Evolutionary conservation across 2,329 filamentous ascomycete genomes (phyloP), one percentile per base, ranked within the genome.

Genomic region (Aspergillus flavus): DNA sequence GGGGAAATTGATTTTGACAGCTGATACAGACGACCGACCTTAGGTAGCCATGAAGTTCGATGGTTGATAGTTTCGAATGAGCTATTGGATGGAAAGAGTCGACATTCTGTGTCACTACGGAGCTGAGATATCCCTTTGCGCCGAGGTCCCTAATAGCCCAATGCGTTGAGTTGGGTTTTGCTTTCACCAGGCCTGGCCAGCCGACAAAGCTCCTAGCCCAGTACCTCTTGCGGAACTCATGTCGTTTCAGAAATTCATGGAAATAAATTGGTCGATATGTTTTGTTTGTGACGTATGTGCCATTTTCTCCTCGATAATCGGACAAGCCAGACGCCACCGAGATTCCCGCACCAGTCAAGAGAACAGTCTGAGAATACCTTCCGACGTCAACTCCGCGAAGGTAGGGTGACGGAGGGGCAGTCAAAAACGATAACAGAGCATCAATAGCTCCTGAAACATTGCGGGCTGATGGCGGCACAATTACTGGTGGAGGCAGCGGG

Each of bases 131-230:
- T 2, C 93, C 94, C 68, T 95, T 81, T 5, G 85, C 78, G 3
- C 87, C 91, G 41, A 98, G 81, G 66, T 90, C 85, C 58, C 86
- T 84, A 61, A 98, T 86, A 2, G 94, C 93, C 74, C 86, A 84
- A 79, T 99, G 95, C 2, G 89, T 89, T 3, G 82, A 80, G 73
- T 98, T 98, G 14, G 94, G 94, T 62, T 81, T 82, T n/a, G 93
- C 92, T 65, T 87, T 89, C 72, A 91, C 82, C 68, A 98, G 81
- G 52, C 87, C 93, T 4, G 92, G 89, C 94, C 94, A 98, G 43
- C 95, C 95, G 23, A 99, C 81, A 77, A 96, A 99, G 74, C 92
- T 96, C 56, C 95, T 83, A 0, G 95, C 94, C 95, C 95, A 99
- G 76, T 99, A 99, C 65, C 95, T 84, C 78, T 97, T 95, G 68